These are phyloP conservation scores for Spergularia bocconei DNA, from an alignment of 148 eudicot species.

Conservation along the genomic window DNA sequence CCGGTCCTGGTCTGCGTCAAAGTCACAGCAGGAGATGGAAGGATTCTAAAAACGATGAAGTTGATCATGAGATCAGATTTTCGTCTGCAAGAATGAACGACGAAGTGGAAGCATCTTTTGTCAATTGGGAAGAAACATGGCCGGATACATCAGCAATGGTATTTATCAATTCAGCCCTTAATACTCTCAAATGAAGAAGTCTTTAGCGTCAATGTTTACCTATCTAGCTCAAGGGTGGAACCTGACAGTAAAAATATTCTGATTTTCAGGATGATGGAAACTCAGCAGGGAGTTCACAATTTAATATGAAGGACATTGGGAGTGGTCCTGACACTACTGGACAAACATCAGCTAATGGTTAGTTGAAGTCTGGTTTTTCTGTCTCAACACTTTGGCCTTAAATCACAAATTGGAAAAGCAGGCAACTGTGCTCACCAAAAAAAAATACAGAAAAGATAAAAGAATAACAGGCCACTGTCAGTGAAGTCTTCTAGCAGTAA, in stretches of 20 bases:
- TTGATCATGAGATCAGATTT: slow-evolving; percentile 28
- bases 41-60: slow-evolving; percentile 18
- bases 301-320: slow-evolving; percentile 21
- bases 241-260: no score
- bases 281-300: slow-evolving; percentile 25
- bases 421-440: neutral
- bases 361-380: slow-evolving; percentile 22
- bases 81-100: slow-evolving; percentile 18
- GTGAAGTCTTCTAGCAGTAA: no score
- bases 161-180: slow-evolving; percentile 1
- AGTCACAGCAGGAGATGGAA: slow-evolving; percentile 49
- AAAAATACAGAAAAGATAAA: neutral
- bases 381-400: neutral
- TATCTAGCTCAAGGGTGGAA: no score
- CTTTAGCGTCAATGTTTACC: no score
- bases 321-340: slow-evolving; percentile 19
- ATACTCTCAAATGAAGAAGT: neutral
- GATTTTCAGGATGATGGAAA: slow-evolving; percentile 44
- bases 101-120: slow-evolving; percentile 18
- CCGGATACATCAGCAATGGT: slow-evolving; percentile 44
- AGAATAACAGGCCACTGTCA: no score
- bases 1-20: slow-evolving; percentile 22
- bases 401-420: neutral
- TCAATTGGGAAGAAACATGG: slow-evolving; percentile 21
- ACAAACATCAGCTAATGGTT: slow-evolving; percentile 36